Conservation (phyloP, 2,329 filamentous ascomycete genomes). For the Penicillium concentricum region DNA sequence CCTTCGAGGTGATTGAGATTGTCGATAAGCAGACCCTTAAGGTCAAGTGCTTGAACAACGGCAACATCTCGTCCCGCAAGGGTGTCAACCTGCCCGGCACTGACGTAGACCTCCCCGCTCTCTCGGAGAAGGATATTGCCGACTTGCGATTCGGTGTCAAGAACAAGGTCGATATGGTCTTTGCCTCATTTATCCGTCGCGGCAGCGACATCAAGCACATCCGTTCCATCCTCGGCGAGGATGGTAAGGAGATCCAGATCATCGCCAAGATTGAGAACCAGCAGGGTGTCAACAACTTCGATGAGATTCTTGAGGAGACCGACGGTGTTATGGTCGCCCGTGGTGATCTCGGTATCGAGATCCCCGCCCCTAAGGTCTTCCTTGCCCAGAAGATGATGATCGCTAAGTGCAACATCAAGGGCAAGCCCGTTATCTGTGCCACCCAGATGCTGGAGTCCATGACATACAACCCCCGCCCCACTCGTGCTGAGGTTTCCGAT, state of each 20-base stretch:
- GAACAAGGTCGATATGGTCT: constrained; percentile 99
- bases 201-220: constrained; percentile 92
- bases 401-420: constrained; percentile 98
- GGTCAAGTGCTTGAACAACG: constrained; percentile 90
- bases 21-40: constrained; percentile 86
- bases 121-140: constrained; percentile 96
- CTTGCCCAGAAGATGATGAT: constrained; percentile 99
- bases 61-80: constrained; percentile 98
- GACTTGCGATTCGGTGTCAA: constrained; percentile 95
- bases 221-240: constrained; percentile 82
- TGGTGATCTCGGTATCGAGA: constrained; percentile 98
- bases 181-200: constrained; percentile 95
- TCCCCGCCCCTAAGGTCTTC: constrained; percentile 96
- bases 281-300: constrained; percentile 99
- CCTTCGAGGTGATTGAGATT: constrained; percentile 87
- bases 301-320: constrained; percentile 91
- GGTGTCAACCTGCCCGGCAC: constrained; percentile 99
- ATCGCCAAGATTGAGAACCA: constrained; percentile 99
- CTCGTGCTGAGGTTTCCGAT: constrained; percentile 96
- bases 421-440: constrained; percentile 97
- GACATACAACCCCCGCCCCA: constrained; percentile 99
- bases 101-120: constrained; percentile 93
- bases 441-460: constrained; percentile 99
- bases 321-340: constrained; percentile 99
- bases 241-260: constrained; percentile 96